Base-by-base conservation (phyloP, 2,329 filamentous ascomycete species). In the Exophiala spinifera region DNA sequence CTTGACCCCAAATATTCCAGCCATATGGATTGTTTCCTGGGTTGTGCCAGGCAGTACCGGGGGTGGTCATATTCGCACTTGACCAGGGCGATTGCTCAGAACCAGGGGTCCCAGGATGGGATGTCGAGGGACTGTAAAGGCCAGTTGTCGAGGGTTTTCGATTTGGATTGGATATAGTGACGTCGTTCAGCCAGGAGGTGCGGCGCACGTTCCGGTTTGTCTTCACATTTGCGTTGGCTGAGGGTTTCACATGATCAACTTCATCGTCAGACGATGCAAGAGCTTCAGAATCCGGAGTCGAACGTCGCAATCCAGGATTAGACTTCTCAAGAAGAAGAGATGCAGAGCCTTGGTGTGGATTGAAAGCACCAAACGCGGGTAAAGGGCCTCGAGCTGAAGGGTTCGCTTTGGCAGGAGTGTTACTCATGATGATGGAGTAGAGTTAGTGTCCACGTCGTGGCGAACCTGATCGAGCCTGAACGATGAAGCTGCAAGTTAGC, bases 221-320 rank as follows among this genome's bases (percentile, higher is more conserved):
- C 74, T 79, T 63, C 76, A 81, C 51, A 70, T 66, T 56, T 69
- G 68, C 64, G 72, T 73, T 64, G 78, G 77, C 60, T 73, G 73
- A 65, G 13, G 47, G 11, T 49, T 60, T 57, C 67, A 70, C 53
- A 67, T 84, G 79, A 57, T 96, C 88, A 53, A 77, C 80, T 71
- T 99, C 94, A 70, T 97, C 94, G 70, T 97, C 94, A 11, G 91
- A 96, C 62, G 92, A 97, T 49, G 88, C 91, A 56, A 97, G 76
- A 48, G 89, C 92, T 69, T 97, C 92, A 3, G 91, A 96, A 68
- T 97, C 94, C 19, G 92, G 92, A 1, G 92, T 96, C 6, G 90
- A 91, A 50, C 88, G 87, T 64, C 91, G 84, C 52, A 85, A 80
- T 51, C 76, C 76, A 31, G 76, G 69, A 65, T 88, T 87, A 46